phyloP scores from a whole-genome alignment of 1,284 basidiomycete species.

The Ceratobasidium sp. region DNA sequence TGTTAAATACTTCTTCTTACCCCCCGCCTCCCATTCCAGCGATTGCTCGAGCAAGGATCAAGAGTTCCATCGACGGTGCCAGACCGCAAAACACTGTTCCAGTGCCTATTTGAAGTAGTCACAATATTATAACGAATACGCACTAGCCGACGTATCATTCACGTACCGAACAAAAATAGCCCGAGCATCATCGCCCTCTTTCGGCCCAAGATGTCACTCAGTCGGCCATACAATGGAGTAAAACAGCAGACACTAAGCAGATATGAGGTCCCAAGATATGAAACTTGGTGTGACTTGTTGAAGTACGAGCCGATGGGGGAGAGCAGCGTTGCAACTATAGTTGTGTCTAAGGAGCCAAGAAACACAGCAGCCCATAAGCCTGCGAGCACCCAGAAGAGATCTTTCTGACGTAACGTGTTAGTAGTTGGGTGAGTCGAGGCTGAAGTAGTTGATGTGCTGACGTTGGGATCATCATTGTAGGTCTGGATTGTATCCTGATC shows the following conservation, averaged over 20 bases:
- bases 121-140: conserved; percentile 15
- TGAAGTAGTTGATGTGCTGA: no score
- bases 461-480: no score
- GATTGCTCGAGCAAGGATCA: conserved; percentile 83
- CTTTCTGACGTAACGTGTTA: neutral
- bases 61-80: conserved; percentile 84
- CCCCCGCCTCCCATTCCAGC: conserved; percentile 94
- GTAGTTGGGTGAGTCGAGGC: no score
- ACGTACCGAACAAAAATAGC: conserved; percentile 80
- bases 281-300: conserved; percentile 80
- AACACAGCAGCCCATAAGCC: conserved; percentile 84
- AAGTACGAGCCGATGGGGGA: conserved; percentile 84
- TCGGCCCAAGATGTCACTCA: conserved; percentile 84
- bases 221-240: conserved; percentile 72
- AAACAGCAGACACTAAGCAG: conserved; percentile 91
- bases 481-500: no score
- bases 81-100: conserved; percentile 87
- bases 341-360: conserved; percentile 84
- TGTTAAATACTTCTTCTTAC: conserved; percentile 60
- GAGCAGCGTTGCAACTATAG: conserved; percentile 71
- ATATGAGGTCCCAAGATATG: conserved; percentile 90
- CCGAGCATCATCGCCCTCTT: conserved; percentile 80
- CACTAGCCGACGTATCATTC: conserved; percentile 44
- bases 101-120: conserved; percentile 64
- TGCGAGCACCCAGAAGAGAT: conserved; percentile 74